Base-by-base conservation (phyloP, 2,329 filamentous ascomycete species). In the Colletotrichum tropicale region DNA sequence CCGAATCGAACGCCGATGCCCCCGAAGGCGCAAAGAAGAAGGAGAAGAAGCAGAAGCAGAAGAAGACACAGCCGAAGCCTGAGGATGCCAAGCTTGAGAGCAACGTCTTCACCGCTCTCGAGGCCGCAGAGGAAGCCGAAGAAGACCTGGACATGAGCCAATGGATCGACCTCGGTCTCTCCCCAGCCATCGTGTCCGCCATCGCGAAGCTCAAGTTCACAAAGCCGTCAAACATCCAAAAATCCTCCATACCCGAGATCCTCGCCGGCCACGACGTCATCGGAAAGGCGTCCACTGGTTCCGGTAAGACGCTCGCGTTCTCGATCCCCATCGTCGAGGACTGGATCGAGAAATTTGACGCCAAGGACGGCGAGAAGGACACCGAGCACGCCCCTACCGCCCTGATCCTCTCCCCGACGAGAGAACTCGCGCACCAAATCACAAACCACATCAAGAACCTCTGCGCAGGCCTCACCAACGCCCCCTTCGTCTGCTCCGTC, bases 261-360 rank as follows among this genome's bases (percentile, higher is more conserved):
- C 83, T 96, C 24, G 91, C 92, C 8, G 96, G 96, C 0, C 94
- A 95, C 82, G 96, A 99, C 84, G 94, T 98, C 18, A 94, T 99
- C 78, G 97, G 97, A 56, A 99, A 99, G 86, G 97, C 97, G 3
- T 94, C 96, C 13, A 99, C 97, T 0, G 97, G 97, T 78, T 98
- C 97, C 16, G 97, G 97, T 80, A 99, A 99, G 86, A 99, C 97
- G 0, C 87, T 99, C 60, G 96, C 97, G 0, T 99, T 98, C 84
- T 95, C 94, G 2, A 96, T 99, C 77, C 97, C 97, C 0, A 97
- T 99, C 71, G 88, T 98, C 12, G 96, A 99, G 84, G 89, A 91
- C 71, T 98, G 94, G 88, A 85, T 99, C 48, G 89, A 91, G 75
- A 81, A 82, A 4, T 62, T 60, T 9, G 70, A 77, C 24, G 67